Base-by-base conservation (phyloP, 164 flowering plant species). In the Litsea cubeba region DNA sequence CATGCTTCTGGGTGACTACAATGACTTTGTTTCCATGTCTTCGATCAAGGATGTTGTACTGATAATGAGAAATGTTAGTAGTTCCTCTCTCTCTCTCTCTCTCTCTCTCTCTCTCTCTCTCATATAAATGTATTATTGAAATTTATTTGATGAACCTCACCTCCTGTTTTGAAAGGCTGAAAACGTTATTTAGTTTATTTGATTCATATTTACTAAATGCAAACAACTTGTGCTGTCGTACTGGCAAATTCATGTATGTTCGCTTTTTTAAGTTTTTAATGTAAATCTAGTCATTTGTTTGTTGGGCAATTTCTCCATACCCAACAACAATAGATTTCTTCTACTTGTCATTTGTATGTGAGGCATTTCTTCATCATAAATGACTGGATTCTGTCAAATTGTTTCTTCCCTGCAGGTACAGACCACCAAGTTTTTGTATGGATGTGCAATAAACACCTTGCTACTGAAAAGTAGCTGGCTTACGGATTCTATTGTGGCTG, bases 381-480 rank as follows among this genome's bases (percentile, higher is more conserved):
- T 40, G 46, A 40, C 46, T 40, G 46, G 46, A 40, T 40, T 40
- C 46, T 40, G 11, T 40, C 8, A 40, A 40, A 40, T 8, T 62
- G 35, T 77, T 1, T 80, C 18, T 46, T 49, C 26, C 5, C 15
- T 54, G 76, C 91, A 93, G 98, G 78, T 86, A 70, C 88, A 84
- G 81, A 89, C 95, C 20, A 79, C 85, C 73, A 88, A 85, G 75
- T 91, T 94, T 80, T 82, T 94, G 82, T 94, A 90, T 80, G 98
- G 93, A 2, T 91, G 98, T 84, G 96, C 97, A 6, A 84, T 90
- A 68, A 85, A 83, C 77, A 82, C 96, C 65, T 72, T 77, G 68
- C 70, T 92, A 63, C 88, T 94, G 35, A 84, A 85, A 73, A 74
- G 75, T 68, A 75, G 76, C 69, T 94, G 98, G 96, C 88, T 90